These are phyloP conservation scores for Pseudogymnoascus sp. DNA, from an alignment of 2,329 filamentous ascomycete species.

Conservation along the genomic window DNA sequence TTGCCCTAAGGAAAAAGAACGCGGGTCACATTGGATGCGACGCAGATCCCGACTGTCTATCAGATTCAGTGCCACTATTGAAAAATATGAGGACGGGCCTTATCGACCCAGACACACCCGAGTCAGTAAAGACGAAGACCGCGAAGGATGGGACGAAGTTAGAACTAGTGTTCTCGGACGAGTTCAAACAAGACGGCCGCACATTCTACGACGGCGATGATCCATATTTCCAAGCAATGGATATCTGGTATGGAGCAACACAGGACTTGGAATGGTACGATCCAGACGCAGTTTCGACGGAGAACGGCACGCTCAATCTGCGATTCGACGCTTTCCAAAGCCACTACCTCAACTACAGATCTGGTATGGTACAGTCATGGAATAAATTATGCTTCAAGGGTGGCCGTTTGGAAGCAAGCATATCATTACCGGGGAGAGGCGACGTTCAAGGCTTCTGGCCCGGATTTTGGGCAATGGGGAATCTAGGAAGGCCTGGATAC, in stretches of 20 bases:
- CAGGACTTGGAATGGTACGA: slow-evolving; percentile 65
- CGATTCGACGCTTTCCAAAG: slow-evolving; percentile 58
- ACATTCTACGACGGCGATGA: slow-evolving; percentile 67
- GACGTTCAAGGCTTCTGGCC: slow-evolving; percentile 66
- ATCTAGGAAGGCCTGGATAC: slow-evolving; percentile 61
- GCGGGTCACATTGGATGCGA: slow-evolving; percentile 26
- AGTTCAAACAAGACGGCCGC: slow-evolving; percentile 59
- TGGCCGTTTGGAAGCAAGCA: slow-evolving; percentile 60
- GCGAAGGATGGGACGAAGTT: slow-evolving; percentile 51
- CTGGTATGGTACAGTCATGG: slow-evolving; percentile 69
- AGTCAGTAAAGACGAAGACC: slow-evolving; percentile 46
- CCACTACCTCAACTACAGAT: slow-evolving; percentile 58
- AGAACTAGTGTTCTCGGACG: slow-evolving; percentile 63
- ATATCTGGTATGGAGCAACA: slow-evolving; percentile 66
- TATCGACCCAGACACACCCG: slow-evolving; percentile 61
- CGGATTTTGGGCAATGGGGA: slow-evolving; percentile 70
- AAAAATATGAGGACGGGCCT: slow-evolving; percentile 52
- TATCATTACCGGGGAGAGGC: slow-evolving; percentile 59
- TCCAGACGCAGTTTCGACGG: slow-evolving; percentile 56
- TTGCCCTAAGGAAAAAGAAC: slow-evolving; percentile 37
- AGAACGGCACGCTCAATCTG: slow-evolving; percentile 53
- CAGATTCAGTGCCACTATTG: slow-evolving; percentile 36
- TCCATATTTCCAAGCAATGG: slow-evolving; percentile 58
- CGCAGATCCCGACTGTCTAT: slow-evolving; percentile 32
- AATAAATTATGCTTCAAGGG: slow-evolving; percentile 68